Base-by-base conservation (phyloP, 2,329 filamentous ascomycete species). In the Aspergillus sp. region DNA sequence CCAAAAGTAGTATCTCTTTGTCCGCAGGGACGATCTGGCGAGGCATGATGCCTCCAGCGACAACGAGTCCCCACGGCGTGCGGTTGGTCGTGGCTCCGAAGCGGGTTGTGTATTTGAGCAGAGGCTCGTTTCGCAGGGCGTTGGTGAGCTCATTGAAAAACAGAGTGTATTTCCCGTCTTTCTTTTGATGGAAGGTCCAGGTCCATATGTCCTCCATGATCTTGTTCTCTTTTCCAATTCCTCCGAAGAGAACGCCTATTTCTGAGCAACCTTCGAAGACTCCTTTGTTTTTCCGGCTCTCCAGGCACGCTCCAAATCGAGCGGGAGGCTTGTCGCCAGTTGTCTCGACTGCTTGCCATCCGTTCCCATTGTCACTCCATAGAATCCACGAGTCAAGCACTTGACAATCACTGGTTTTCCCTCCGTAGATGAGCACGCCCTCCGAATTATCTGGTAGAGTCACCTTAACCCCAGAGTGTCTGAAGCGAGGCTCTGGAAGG, bases 401-500 rank as follows among this genome's bases (percentile, higher is more conserved):
- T 1, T 62, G 61, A 1, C 72, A 73, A 9, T 72, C 63, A 1
- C 72, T 75, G 1, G 69, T 74, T 63, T 80, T 85, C 0, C 85
- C 85, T 15, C 85, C 84, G 45, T 80, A 71, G 2, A 86, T 64
- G 15, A 90, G 70, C 1, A 78, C 75, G 46, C 62, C 61, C 73
- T 68, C 49, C 63, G 60, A 55, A 45, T 54, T 23, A 68, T 67
- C 49, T 5, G 58, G 54, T 19, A 73, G 45, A 30, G 60, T 58
- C 32, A 81, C 60, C 12, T 66, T 63, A 10, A 82, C 73, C 25
- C 84, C 78, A 49, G 81, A 80, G 61, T 96, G 91, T 45, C 91
- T 78, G 67, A 86, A 95, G 20, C 90, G 74, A 7, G 85, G 78
- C n/a, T 73, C 59, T 0, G 85, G 84, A n/a, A 95, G 73, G 57